A percentile compares a stretch with the other conserved stretches of the same genome.
These are phyloP conservation scores for Proliferodiscus dingleyae DNA, from an alignment of 2,329 filamentous ascomycete species.

Conservation along the genomic window DNA sequence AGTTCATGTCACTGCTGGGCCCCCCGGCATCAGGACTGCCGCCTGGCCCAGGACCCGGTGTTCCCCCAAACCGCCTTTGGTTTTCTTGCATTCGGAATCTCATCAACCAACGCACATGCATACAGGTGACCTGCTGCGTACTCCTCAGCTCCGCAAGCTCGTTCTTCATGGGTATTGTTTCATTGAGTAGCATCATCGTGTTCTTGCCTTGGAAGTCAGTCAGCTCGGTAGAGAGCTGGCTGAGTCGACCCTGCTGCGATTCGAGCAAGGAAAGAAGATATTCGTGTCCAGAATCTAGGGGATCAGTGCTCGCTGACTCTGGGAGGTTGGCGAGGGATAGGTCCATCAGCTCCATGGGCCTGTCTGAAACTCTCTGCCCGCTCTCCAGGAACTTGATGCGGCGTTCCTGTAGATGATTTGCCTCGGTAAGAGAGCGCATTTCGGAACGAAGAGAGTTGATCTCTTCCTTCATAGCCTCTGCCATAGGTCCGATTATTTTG, in stretches of 20 bases:
- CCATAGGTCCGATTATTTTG: slow-evolving; percentile 47
- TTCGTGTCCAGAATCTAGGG: slow-evolving; percentile 37
- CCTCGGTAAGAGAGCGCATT: slow-evolving; percentile 40
- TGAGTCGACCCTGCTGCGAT: slow-evolving; percentile 51
- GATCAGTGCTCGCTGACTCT: slow-evolving; percentile 18
- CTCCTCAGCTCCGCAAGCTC: slow-evolving; percentile 50
- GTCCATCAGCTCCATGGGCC: slow-evolving; percentile 21
- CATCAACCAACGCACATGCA: slow-evolving; percentile 34
- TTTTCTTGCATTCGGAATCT: slow-evolving; percentile 31
- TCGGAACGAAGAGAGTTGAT: slow-evolving; percentile 36
- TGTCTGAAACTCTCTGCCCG: slow-evolving; percentile 26
- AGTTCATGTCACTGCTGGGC: slow-evolving; percentile 8
- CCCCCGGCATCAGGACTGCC: slow-evolving; percentile 17
- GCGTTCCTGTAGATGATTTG: slow-evolving; percentile 37
- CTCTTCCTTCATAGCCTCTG: slow-evolving; percentile 42
- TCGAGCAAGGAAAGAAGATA: slow-evolving; percentile 43
- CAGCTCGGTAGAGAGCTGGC: slow-evolving; percentile 51
- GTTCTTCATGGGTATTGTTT: slow-evolving; percentile 57
- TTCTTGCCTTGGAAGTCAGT: slow-evolving; percentile 56
- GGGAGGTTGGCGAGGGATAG: slow-evolving; percentile 26
- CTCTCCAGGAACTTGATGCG: slow-evolving; percentile 41
- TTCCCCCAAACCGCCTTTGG: slow-evolving; percentile 16
- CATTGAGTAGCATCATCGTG: slow-evolving; percentile 56
- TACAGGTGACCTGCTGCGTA: slow-evolving; percentile 30
- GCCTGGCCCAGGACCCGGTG: slow-evolving; percentile 10